These are phyloP conservation scores for Aspergillus novofumigatus DNA, from an alignment of 2,329 filamentous ascomycete species.

Conservation along the genomic window DNA sequence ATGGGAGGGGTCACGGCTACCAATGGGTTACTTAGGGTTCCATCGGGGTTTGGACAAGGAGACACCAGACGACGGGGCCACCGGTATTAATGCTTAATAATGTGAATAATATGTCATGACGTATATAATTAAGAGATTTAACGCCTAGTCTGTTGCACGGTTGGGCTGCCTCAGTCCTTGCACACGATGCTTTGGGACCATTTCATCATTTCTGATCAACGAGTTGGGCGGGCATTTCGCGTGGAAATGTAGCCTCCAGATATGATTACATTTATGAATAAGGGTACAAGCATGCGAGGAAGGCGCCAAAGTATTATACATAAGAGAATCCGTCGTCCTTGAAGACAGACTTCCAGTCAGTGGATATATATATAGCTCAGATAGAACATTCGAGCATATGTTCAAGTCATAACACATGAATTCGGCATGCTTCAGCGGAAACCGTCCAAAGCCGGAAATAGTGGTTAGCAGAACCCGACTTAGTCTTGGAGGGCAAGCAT, in stretches of 20 bases:
- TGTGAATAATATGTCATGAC: not conserved
- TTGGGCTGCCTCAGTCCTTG: not conserved
- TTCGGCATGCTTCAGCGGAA: not conserved
- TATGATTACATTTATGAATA: not conserved
- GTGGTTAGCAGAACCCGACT: not conserved
- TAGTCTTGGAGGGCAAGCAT: not conserved
- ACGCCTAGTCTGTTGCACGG: not conserved
- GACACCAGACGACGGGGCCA: slow-evolving; percentile 32
- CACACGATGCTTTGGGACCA: not conserved
- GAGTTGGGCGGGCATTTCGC: not conserved
- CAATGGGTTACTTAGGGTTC: slow-evolving; percentile 30
- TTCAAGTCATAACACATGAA: not conserved
- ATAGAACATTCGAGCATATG: not conserved
- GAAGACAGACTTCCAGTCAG: not conserved
- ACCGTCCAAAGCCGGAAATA: not conserved
- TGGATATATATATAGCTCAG: not conserved
- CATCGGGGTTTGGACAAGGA: slow-evolving; percentile 28
- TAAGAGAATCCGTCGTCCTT: not conserved
- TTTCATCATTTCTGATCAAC: not conserved
- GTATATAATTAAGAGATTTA: not conserved
- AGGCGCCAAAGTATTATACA: not conserved
- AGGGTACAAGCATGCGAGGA: not conserved
- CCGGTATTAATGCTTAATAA: slow-evolving; percentile 16
- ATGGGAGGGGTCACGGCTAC: slow-evolving; percentile 20
- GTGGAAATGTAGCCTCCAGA: not conserved